phyloP scores from a whole-genome alignment of 192 early-diverging fungal genomes.

The Piromyces sp. region DNA sequence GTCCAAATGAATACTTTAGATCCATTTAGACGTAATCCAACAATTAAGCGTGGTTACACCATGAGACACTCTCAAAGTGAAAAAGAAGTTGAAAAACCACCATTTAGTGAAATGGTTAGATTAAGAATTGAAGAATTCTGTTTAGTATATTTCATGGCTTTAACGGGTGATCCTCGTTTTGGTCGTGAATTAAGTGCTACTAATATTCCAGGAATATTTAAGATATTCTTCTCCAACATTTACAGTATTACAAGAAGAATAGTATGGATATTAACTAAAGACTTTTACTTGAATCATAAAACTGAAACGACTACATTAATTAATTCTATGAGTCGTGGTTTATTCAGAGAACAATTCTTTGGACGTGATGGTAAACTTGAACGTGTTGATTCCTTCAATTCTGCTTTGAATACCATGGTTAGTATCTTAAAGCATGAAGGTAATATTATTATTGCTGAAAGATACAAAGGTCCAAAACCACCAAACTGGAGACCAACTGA shows the following conservation, averaged over 20 bases:
- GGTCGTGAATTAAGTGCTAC: slow-evolving; percentile 11
- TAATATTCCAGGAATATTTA: not conserved
- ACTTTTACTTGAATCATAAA: not conserved
- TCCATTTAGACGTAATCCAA: not conserved
- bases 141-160: slow-evolving; percentile 9
- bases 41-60: not conserved
- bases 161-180: slow-evolving; percentile 18
- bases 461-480: slow-evolving; percentile 7
- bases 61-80: not conserved
- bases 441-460: not conserved
- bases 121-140: slow-evolving; percentile 6
- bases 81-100: not conserved
- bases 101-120: not conserved
- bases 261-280: not conserved
- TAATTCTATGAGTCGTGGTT: not conserved
- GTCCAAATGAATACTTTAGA: not conserved
- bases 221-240: slow-evolving; percentile 1
- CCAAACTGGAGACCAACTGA: slow-evolving; percentile 14
- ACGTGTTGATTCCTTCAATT: not conserved
- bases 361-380: slow-evolving; percentile 1
- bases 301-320: not conserved
- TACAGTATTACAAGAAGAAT: slow-evolving; percentile 2
- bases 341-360: not conserved
- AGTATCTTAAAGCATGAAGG: not conserved
- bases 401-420: not conserved